Conservation (phyloP, 177 flowering plant genomes). For the Vitis hybrid region DNA sequence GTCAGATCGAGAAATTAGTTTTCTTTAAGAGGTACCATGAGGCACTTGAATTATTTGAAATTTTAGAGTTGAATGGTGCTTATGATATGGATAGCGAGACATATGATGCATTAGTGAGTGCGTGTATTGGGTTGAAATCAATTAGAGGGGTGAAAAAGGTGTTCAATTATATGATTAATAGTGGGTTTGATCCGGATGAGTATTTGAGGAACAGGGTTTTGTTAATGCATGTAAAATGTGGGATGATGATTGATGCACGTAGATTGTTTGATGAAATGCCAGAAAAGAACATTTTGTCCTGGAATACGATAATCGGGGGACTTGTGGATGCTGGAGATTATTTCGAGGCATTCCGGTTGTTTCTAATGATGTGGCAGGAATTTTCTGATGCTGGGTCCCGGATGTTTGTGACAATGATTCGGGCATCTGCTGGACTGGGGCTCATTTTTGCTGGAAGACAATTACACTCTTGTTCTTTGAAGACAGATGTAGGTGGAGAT, state of each 20-base stretch:
- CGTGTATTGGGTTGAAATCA: conserved; percentile 66
- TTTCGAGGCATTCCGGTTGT: conserved; percentile 54
- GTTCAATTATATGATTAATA: conserved; percentile 37
- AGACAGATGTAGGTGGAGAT: conserved; percentile 46
- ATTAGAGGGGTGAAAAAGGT: conserved; percentile 64
- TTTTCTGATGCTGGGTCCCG: conserved; percentile 43
- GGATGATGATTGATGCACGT: conserved; percentile 33
- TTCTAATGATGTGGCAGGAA: conserved; percentile 56
- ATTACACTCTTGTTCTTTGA: conserved; percentile 62
- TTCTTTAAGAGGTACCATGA: conserved; percentile 46
- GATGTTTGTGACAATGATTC: conserved; percentile 49
- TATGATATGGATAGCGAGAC: conserved; percentile 39
- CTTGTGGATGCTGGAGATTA: conserved; percentile 60
- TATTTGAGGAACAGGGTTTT: conserved; percentile 69
- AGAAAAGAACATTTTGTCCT: conserved; percentile 28
- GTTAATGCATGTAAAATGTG: conserved; percentile 72
- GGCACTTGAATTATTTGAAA: conserved; percentile 76
- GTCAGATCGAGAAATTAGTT: conserved; percentile 70
- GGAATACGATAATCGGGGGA: conserved; percentile 69
- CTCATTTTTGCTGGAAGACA: conserved; percentile 51
- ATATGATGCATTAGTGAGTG: conserved; percentile 62
- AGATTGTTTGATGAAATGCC: conserved; percentile 70
- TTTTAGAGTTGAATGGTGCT: conserved; percentile 43
- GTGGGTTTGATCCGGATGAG: conserved; percentile 52
- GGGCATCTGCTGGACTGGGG: conserved; percentile 62